A percentile compares a stretch with the other conserved stretches of the same genome.
These are phyloP conservation scores for Paracorniculantispora psalliotae DNA, from an alignment of 2,329 filamentous ascomycete genomes.

Conservation along the genomic window DNA sequence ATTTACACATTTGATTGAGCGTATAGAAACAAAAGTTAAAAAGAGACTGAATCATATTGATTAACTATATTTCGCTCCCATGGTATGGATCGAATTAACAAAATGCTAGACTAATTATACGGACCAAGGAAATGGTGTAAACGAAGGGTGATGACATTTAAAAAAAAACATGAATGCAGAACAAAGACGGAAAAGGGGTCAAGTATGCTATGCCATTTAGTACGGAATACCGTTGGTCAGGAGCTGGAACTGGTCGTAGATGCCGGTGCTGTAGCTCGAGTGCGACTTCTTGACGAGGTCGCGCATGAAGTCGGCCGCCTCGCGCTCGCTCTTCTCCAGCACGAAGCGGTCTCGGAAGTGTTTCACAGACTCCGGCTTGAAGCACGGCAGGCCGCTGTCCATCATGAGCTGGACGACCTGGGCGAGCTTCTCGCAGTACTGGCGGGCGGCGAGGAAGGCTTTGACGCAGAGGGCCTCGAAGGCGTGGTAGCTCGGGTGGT, in stretches of 20 bases:
- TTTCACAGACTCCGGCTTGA: constrained; percentile 91
- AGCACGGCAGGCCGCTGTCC: constrained; percentile 92
- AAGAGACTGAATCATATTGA: background rate
- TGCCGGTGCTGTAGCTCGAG: constrained; percentile 82
- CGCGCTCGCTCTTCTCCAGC: constrained; percentile 81
- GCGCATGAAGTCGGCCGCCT: constrained; percentile 92
- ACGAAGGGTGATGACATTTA: background rate
- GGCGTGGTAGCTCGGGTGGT: constrained; percentile 85
- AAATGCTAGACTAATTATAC: background rate
- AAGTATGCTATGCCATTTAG: constrained; percentile 41
- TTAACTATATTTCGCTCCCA: background rate
- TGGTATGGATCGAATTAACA: background rate
- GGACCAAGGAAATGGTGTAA: background rate
- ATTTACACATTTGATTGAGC: background rate
- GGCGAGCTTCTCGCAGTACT: constrained; percentile 80
- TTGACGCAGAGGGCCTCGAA: constrained; percentile 97
- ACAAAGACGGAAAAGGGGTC: too few relatives aligned
- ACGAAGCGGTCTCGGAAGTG: constrained; percentile 93
- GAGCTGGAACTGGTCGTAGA: constrained; percentile 97
- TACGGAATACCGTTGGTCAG: constrained; percentile 97
- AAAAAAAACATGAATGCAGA: too few relatives aligned
- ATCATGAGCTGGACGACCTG: constrained; percentile 94
- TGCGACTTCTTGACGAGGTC: constrained; percentile 87
- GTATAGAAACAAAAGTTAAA: background rate
- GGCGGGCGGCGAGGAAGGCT: constrained; percentile 82